phyloP scores from a whole-genome alignment of 1,139 yeast genomes.

The Pneumocystis murina region DNA sequence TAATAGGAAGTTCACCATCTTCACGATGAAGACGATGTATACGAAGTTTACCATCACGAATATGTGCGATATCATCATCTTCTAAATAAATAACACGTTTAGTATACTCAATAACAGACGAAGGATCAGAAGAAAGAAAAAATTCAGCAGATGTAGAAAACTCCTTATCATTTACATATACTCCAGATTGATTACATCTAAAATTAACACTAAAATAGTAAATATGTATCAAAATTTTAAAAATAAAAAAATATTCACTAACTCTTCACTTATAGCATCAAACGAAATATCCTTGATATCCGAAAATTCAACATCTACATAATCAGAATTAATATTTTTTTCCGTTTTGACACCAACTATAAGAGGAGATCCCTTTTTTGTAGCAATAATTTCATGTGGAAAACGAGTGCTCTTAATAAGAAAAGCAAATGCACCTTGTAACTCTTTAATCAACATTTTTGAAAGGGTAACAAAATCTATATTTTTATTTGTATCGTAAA shows the following conservation, averaged over 20 bases:
- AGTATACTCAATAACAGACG: slow-evolving; percentile 95
- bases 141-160: slow-evolving; percentile 90
- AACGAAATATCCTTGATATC: slow-evolving; percentile 29
- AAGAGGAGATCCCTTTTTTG: slow-evolving; percentile 95
- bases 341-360: slow-evolving; percentile 95
- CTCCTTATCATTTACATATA: slow-evolving; percentile 82
- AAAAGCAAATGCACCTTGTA: slow-evolving; percentile 96
- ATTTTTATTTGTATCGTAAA: slow-evolving; percentile 63
- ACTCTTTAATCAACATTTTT: slow-evolving; percentile 78
- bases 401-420: slow-evolving; percentile 81
- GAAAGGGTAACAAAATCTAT: slow-evolving; percentile 84
- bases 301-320: slow-evolving; percentile 95
- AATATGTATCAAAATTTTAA: neutral
- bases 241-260: neutral
- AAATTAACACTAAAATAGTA: slow-evolving; percentile 28
- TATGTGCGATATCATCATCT: slow-evolving; percentile 97
- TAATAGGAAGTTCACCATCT: slow-evolving; percentile 80
- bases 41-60: slow-evolving; percentile 94
- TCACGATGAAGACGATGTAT: slow-evolving; percentile 90
- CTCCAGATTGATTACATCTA: slow-evolving; percentile 85
- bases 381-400: slow-evolving; percentile 93
- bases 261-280: slow-evolving; percentile 6
- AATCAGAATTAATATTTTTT: slow-evolving; percentile 87
- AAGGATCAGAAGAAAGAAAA: slow-evolving; percentile 91
- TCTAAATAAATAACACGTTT: slow-evolving; percentile 90